Percentiles rank a stretch among this genome's conserved stretches.
These are phyloP conservation scores for Penicillium griseofulvum DNA, from an alignment of 2,329 filamentous ascomycete species.

Conservation along the genomic window DNA sequence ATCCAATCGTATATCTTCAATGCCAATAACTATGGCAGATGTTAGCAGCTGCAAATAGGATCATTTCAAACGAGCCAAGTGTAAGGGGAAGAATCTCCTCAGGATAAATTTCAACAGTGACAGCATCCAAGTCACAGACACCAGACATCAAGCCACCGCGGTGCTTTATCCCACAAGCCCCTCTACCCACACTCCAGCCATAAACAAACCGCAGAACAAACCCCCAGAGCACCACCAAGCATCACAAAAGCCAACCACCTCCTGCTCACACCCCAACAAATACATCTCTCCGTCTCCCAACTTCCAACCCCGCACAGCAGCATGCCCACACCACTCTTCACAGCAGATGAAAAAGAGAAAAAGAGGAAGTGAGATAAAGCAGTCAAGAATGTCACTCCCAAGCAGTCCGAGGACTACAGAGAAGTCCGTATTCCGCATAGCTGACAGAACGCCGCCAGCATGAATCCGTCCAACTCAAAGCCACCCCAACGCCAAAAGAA, in stretches of 20 bases:
- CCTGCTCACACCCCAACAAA: slow-evolving; percentile 10
- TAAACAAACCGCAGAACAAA: neutral
- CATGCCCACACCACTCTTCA: slow-evolving; percentile 1
- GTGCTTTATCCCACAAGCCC: slow-evolving; percentile 23
- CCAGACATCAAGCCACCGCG: slow-evolving; percentile 26
- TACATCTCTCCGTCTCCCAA: slow-evolving; percentile 5
- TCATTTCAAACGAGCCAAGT: neutral
- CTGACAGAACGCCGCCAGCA: slow-evolving; percentile 1
- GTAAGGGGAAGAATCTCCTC: slow-evolving; percentile 33
- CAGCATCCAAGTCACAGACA: slow-evolving; percentile 37
- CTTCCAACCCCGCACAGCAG: neutral
- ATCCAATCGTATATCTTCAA: no score
- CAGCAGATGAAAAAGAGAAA: slow-evolving; percentile 2
- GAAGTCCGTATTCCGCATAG: neutral
- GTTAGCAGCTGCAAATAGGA: neutral
- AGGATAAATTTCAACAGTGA: slow-evolving; percentile 45
- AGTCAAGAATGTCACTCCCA: neutral
- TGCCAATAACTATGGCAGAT: neutral
- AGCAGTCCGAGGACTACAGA: neutral
- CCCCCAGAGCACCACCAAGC: neutral
- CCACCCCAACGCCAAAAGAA: neutral
- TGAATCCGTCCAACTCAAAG: neutral
- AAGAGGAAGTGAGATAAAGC: neutral
- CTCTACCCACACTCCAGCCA: slow-evolving; percentile 4
- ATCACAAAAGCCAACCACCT: slow-evolving; percentile 1